Evolutionary conservation across 169 alveolate genomes (phyloP).

Genomic region (Plasmodium vivax): DNA sequence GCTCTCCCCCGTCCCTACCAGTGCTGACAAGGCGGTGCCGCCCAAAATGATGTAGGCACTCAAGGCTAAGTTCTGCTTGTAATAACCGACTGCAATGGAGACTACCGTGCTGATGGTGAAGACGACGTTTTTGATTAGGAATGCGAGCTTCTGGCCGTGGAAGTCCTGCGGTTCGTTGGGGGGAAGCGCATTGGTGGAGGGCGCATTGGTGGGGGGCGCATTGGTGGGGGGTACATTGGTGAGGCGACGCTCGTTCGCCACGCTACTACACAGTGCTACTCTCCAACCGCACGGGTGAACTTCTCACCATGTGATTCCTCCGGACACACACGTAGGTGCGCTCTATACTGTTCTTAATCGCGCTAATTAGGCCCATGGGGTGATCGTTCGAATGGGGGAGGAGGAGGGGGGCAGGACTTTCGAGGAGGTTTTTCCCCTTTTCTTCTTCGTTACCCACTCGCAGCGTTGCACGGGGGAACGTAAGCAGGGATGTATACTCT

Average conservation of each 20-base stretch:
- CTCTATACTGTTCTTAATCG: neutral
- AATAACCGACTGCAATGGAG: conserved; percentile 39
- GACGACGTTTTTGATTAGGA: conserved; percentile 30
- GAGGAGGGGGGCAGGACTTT: neutral
- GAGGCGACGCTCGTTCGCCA: neutral
- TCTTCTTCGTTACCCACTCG: neutral
- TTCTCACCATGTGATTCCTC: conserved; percentile 60
- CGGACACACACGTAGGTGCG: conserved; percentile 21
- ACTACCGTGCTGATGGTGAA: conserved; percentile 36
- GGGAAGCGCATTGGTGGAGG: neutral
- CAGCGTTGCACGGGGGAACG: neutral
- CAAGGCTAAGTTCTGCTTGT: conserved; percentile 36
- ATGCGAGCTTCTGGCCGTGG: conserved; percentile 65
- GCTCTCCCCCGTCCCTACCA: neutral
- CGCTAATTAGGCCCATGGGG: conserved; percentile 20
- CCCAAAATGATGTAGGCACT: conserved; percentile 53
- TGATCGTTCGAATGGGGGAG: neutral
- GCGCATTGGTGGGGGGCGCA: neutral
- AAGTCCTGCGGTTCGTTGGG: conserved; percentile 9
- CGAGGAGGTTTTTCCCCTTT: neutral
- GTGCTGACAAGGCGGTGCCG: conserved; percentile 26
- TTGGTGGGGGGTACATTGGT: neutral
- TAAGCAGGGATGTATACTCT: neutral
- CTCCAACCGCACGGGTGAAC: neutral
- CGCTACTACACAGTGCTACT: neutral